Evolutionary conservation across 352 stramenopile genomes (phyloP), one percentile per base, ranked within the genome.

Genomic region (Phytopythium litorale): DNA sequence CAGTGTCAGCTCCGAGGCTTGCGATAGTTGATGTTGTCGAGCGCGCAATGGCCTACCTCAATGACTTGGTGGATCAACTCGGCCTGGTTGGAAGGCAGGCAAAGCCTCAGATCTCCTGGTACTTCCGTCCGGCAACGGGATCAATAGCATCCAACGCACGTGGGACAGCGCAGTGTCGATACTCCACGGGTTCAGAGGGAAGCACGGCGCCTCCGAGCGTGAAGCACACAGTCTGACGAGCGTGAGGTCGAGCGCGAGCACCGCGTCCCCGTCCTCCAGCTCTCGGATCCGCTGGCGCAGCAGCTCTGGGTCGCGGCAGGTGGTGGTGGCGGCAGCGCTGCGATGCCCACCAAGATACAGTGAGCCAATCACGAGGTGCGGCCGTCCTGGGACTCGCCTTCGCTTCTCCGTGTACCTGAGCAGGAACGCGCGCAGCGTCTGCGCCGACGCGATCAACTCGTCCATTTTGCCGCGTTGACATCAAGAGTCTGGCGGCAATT

Each of bases 31-130:
- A n/a, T 37, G 23, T 32, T 49, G 38, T 13, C 21, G 21, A 69
- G 45, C 3, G 19, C 8, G 11, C n/a, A 23, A 32, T 32, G 5
- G 12, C 21, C 9, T 53, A 53, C 68, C 55, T 82, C 71, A 58
- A 87, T 84, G 12, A 73, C 77, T 57, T 79, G 72, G 52, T 80
- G 68, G 7, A 87, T 67, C 46, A 84, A 60, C 51, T 87, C 77
- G 1, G 62, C 62, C 77, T 87, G 55, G 23, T 42, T 38, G 21
- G 50, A 56, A 66, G n/a, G 57, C 63, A 55, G 60, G 25, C n/a
- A 21, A 46, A 15, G 35, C 18, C 35, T 51, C 46, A 60, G 16
- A 38, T 8, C 40, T 46, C 40, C 1, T 21, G 8, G 25, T 38
- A 25, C 50, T 51, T 16, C 15, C 43, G 52, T 33, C 33, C 21